Evolutionary conservation across 495 filamentous ascomycete species (phyloP).

Genomic region (Penicillium atrosanguineum): DNA sequence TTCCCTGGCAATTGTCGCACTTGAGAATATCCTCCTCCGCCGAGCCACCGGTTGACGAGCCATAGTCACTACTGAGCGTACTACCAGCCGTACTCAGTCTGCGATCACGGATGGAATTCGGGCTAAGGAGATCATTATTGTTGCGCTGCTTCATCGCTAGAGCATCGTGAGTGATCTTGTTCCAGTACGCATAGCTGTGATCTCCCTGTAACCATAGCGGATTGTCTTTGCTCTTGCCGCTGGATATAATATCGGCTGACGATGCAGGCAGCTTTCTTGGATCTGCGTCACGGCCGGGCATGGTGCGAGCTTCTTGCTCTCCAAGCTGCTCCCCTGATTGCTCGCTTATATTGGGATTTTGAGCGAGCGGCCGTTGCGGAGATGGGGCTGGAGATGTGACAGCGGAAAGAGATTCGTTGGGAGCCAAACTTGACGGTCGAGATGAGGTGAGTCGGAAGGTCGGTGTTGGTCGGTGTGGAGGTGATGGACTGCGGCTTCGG

Average conservation of each 20-base stretch:
- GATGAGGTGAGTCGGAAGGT: slow-evolving; percentile 20
- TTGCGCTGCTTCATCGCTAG: slow-evolving; percentile 34
- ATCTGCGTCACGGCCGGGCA: neutral
- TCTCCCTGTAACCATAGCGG: slow-evolving; percentile 52
- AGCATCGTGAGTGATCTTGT: slow-evolving; percentile 46
- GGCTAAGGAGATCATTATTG: slow-evolving; percentile 26
- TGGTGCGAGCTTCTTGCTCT: neutral
- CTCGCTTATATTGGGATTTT: slow-evolving; percentile 24
- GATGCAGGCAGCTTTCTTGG: slow-evolving; percentile 8
- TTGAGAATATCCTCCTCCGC: slow-evolving; percentile 43
- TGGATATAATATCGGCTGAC: slow-evolving; percentile 17
- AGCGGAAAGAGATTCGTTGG: slow-evolving; percentile 30
- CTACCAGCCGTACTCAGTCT: slow-evolving; percentile 35
- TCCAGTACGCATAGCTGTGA: slow-evolving; percentile 54
- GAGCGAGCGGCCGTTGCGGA: slow-evolving; percentile 27
- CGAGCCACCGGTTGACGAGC: slow-evolving; percentile 34
- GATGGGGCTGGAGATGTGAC: slow-evolving; percentile 40
- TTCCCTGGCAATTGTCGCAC: slow-evolving; percentile 50
- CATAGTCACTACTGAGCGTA: slow-evolving; percentile 46
- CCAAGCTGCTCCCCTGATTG: slow-evolving; percentile 4
- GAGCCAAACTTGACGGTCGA: slow-evolving; percentile 23
- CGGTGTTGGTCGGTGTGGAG: slow-evolving; percentile 29
- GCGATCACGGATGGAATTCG: slow-evolving; percentile 27
- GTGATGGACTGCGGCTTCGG: slow-evolving; percentile 53
- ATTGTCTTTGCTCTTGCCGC: slow-evolving; percentile 32